Percentiles rank a stretch among this genome's conserved stretches.
Conservation (phyloP, 345 rosid genomes). For the Eucalyptus sp. region DNA sequence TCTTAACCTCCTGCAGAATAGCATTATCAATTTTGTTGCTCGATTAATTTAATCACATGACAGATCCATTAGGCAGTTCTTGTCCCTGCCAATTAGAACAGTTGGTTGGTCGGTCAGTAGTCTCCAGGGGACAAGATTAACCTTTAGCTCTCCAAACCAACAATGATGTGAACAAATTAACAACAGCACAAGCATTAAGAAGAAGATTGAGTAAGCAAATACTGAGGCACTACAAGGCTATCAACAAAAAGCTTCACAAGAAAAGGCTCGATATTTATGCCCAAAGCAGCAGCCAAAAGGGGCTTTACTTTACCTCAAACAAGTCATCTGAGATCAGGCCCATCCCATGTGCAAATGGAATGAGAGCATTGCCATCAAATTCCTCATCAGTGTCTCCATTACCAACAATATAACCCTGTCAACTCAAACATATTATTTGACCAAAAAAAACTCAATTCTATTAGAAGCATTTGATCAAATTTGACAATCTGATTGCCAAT, state of each 20-base stretch:
- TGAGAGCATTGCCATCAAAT: constrained; percentile 79
- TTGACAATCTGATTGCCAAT: background rate
- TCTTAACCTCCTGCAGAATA: constrained; percentile 41
- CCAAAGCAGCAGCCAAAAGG: background rate
- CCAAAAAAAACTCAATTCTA: background rate
- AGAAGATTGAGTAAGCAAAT: background rate
- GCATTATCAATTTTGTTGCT: background rate
- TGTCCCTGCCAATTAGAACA: background rate
- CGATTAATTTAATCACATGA: background rate
- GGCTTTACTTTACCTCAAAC: constrained; percentile 34
- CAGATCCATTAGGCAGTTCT: background rate
- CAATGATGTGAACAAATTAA: background rate
- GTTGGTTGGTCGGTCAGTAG: background rate
- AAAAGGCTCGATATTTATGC: background rate
- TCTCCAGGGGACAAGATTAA: background rate
- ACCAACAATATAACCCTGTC: constrained; percentile 88
- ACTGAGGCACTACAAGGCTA: background rate
- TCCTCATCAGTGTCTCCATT: constrained; percentile 74
- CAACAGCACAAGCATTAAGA: background rate
- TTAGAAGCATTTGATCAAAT: background rate
- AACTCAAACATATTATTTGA: background rate
- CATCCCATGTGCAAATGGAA: constrained; percentile 92
- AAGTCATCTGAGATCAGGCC: constrained; percentile 70
- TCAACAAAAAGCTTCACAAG: background rate
- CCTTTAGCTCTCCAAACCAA: background rate